These are phyloP conservation scores for Elymus sibiricus DNA, from an alignment of 176 grass and related monocot species.

Conservation along the genomic window DNA sequence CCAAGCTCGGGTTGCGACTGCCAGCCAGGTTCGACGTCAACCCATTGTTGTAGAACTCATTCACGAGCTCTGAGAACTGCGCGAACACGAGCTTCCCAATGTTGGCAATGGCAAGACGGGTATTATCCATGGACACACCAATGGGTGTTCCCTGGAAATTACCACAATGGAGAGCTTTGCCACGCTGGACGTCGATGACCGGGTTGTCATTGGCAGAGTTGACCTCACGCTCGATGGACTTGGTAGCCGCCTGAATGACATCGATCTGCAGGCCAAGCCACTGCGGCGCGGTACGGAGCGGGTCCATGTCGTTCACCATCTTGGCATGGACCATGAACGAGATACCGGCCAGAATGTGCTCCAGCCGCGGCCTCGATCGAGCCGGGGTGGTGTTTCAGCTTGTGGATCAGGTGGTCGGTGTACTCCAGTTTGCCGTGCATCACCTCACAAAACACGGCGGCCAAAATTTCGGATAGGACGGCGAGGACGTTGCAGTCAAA, in stretches of 20 bases:
- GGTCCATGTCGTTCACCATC: conserved; percentile 61
- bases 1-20: conserved; percentile 77
- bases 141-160: conserved; percentile 96
- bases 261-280: conserved; percentile 92
- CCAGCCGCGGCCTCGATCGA: conserved; percentile 87
- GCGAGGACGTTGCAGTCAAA: not conserved
- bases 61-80: conserved; percentile 92
- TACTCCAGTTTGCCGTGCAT: conserved; percentile 80
- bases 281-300: conserved; percentile 78
- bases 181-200: conserved; percentile 71
- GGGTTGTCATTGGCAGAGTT: conserved; percentile 97
- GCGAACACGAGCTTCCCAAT: conserved; percentile 95
- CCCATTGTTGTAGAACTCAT: conserved; percentile 98
- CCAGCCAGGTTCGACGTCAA: conserved; percentile 80
- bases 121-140: conserved; percentile 94
- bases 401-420: conserved; percentile 84
- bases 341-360: conserved; percentile 75
- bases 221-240: conserved; percentile 90
- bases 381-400: conserved; percentile 85
- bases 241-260: conserved; percentile 74
- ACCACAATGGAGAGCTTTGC: conserved; percentile 73
- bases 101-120: conserved; percentile 74
- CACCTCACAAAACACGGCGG: conserved; percentile 36
- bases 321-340: conserved; percentile 62
- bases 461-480: not conserved